These are phyloP conservation scores for Triticum timopheevii DNA, from an alignment of 176 grass and related monocot species.

Conservation along the genomic window DNA sequence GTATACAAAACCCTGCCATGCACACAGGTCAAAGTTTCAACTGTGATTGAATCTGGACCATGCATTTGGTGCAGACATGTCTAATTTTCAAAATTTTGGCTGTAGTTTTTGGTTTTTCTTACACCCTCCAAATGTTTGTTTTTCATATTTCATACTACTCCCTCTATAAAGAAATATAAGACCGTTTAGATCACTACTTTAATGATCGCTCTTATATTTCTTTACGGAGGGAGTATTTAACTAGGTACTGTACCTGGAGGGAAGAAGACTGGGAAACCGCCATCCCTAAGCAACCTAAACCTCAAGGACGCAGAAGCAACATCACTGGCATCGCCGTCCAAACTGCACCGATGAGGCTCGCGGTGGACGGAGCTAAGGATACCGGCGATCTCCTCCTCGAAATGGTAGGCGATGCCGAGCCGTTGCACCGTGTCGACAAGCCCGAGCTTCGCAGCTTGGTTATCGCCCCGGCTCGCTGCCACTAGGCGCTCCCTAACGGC, in stretches of 20 bases:
- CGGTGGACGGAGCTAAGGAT: slow-evolving; percentile 11
- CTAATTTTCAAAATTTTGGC: no score
- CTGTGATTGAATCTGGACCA: no score
- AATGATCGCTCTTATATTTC: no score
- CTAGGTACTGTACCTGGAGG: slow-evolving; percentile 14
- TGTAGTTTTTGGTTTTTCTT: no score
- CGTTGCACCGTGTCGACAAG: slow-evolving; percentile 45
- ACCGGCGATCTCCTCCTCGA: slow-evolving; percentile 34
- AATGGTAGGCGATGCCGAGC: slow-evolving; percentile 55
- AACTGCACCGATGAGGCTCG: background rate
- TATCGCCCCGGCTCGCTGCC: background rate
- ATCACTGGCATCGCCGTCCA: background rate
- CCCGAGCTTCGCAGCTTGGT: slow-evolving; percentile 10
- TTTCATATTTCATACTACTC: no score
- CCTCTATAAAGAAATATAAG: no score
- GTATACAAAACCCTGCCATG: background rate
- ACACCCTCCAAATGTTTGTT: no score
- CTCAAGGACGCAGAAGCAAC: slow-evolving; percentile 18
- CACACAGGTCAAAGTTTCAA: no score
- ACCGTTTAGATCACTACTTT: no score
- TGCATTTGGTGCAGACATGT: no score
- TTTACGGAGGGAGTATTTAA: no score
- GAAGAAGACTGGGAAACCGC: background rate
- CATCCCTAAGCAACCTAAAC: slow-evolving; percentile 43
- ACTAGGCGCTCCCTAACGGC: slow-evolving; percentile 4